These are phyloP conservation scores for Calycina herbarum DNA, from an alignment of 2,329 filamentous ascomycete genomes.

Conservation along the genomic window DNA sequence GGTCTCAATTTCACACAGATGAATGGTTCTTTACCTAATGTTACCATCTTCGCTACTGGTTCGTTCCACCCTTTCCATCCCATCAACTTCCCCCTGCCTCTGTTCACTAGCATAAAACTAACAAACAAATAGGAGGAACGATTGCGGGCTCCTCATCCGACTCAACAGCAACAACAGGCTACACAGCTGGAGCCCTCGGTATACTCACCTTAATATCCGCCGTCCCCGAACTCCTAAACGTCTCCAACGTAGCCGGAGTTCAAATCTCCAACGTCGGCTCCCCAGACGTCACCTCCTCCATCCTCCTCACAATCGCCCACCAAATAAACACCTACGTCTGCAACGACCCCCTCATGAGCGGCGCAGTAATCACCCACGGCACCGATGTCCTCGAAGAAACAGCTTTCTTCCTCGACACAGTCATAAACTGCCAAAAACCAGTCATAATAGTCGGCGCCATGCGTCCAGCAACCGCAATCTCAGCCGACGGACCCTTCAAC, in stretches of 20 bases:
- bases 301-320: conserved; percentile 49
- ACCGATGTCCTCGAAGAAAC: conserved; percentile 66
- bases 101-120: conserved; percentile 23
- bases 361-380: conserved; percentile 62
- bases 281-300: conserved; percentile 47
- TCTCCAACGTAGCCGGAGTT: conserved; percentile 55
- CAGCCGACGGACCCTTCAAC: conserved; percentile 63
- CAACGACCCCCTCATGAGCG: conserved; percentile 40
- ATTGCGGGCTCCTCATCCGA: conserved; percentile 55
- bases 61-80: background rate
- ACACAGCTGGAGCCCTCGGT: conserved; percentile 44
- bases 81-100: background rate
- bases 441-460: conserved; percentile 62
- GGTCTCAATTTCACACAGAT: conserved; percentile 33
- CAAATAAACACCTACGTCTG: conserved; percentile 47
- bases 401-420: conserved; percentile 62
- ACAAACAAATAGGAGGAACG: conserved; percentile 53
- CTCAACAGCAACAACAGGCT: conserved; percentile 54
- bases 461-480: conserved; percentile 61
- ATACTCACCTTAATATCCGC: conserved; percentile 49
- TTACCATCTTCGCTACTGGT: conserved; percentile 33
- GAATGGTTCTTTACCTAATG: conserved; percentile 28
- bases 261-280: conserved; percentile 53
- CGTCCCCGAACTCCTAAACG: conserved; percentile 54
- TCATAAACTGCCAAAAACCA: conserved; percentile 57